Evolutionary conservation across 345 rosid species (phyloP).

Genomic region (Chamaenerion angustifolium): DNA sequence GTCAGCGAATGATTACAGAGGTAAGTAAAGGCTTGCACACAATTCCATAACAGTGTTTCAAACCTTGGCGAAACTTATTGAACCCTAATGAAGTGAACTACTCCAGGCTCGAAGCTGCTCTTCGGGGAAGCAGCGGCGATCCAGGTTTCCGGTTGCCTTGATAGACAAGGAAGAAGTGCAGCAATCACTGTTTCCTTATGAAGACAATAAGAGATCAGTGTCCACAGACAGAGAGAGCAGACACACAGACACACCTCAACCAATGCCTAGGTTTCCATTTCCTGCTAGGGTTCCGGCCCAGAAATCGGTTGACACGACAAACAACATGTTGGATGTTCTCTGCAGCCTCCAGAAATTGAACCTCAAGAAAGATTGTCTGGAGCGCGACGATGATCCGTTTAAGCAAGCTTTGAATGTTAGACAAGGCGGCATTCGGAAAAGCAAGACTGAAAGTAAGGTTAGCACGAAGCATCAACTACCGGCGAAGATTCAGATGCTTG

Average conservation of each 20-base stretch:
- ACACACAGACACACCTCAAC: constrained; percentile 35
- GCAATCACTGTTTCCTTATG: constrained; percentile 63
- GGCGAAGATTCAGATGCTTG: constrained; percentile 36
- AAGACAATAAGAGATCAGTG: constrained; percentile 60
- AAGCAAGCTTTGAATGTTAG: constrained; percentile 63
- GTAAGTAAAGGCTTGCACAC: too few relatives aligned
- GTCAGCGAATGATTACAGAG: constrained; percentile 37
- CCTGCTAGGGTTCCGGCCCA: constrained; percentile 70
- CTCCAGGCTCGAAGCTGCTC: constrained; percentile 76
- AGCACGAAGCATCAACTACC: constrained; percentile 48
- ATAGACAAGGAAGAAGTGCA: constrained; percentile 44
- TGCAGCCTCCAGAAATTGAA: constrained; percentile 40
- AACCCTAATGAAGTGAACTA: not conserved
- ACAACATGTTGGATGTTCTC: constrained; percentile 31
- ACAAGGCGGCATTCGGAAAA: constrained; percentile 66
- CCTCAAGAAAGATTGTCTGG: constrained; percentile 39
- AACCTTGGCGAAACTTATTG: not conserved
- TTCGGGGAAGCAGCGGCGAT: constrained; percentile 74
- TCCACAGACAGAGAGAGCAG: constrained; percentile 77
- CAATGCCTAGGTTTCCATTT: constrained; percentile 48
- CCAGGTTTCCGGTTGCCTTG: constrained; percentile 52
- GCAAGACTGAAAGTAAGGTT: constrained; percentile 42
- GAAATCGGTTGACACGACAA: constrained; percentile 32
- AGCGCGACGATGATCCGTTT: constrained; percentile 67
- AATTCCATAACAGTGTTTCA: not conserved